Evolutionary conservation across 805 yeast genomes (phyloP), one percentile per base, ranked within the genome.

Genomic region (Candida pseudoglaebosa): DNA sequence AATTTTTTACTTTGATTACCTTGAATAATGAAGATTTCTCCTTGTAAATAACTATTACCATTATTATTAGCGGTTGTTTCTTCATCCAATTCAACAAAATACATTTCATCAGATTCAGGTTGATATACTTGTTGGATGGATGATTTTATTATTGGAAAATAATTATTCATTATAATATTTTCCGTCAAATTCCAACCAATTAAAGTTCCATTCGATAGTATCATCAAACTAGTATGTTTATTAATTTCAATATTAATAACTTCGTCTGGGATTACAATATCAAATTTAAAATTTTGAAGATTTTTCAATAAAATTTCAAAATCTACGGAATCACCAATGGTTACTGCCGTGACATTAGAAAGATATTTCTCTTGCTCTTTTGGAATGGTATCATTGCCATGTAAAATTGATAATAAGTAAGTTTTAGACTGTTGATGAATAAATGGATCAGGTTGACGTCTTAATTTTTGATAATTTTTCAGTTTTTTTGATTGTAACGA

Each of bases 181-280:
- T 90, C 96, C 13, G 67, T 61, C 48, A 86, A 61, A 6, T 88
- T 88, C 95, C 96, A 89, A 0, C 87, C 84, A 10, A 86, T 87
- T 9, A 89, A 63, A 0, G 95, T 77, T 2, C 96, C 97, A 48
- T 82, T 81, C 3, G 80, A 73, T 31, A 90, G 63, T 1, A 89
- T 67, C 62, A 89, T 71, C 2, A 88, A 66, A 47, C 86, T 90
- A 8, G 52, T 47, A 8, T 45, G 53, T 3, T 44, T 13, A 37
- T 58, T 67, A n/a, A 21, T 19, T 21, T 64, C 65, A 38, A 80
- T 73, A 41, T 77, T 75, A 0, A 84, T 67, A 10, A 85, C 86
- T 53, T 85, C 93, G 28, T 78, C 79, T 1, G 84, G 82, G 1
- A 82, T 71, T n/a, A 82, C 54, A 2, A 44, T 33, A 24, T 41